Base-by-base conservation (phyloP, 2,329 filamentous ascomycete genomes). In the Leptographium lundbergii region DNA sequence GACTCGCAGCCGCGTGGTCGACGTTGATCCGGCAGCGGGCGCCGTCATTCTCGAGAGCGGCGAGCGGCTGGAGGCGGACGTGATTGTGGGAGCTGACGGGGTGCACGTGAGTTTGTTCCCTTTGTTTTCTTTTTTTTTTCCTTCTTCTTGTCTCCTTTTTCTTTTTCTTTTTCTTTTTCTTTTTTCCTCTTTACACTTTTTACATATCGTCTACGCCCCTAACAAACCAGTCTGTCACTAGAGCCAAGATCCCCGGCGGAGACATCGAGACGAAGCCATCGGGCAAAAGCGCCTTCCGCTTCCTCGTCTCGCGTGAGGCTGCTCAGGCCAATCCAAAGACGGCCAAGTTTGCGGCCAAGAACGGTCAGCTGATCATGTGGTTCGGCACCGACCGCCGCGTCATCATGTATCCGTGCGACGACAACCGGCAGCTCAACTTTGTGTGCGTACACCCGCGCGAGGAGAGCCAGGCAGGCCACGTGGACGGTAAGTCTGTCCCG, bases 271-370 rank as follows among this genome's bases (percentile, higher is more conserved):
- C 60, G 6, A 59, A 58, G 42, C 51, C 60, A 1, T 77, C 75
- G 3, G 81, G 80, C 3, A 81, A 81, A 65, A 79, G 75, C 51
- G 80, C 80, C 0, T 84, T 81, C 65, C 73, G 81, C 9, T 84
- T 82, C 67, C 66, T 82, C 6, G 72, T 84, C 0, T 70, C 74
- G 0, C 72, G 73, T 1, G 58, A 67, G 19, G 61, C 60, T 1
- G 67, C 66, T 4, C 64, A 68, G 3, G 64, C 65, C 3, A 70
- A 76, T 52, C 69, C 73, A 0, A 57, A 66, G 3, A 73, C 72
- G 1, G 68, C 64, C 4, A 66, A 66, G 0, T 64, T 75, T 6
- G 66, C 69, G 4, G 62, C 69, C 45, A 61, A 64, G 6, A 56
- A 65, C 6, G 67, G 68, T 50, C 62, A 67, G 17, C 61, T 76